These are phyloP conservation scores for Trametes elegans DNA, from an alignment of 768 basidiomycete species.

Conservation along the genomic window DNA sequence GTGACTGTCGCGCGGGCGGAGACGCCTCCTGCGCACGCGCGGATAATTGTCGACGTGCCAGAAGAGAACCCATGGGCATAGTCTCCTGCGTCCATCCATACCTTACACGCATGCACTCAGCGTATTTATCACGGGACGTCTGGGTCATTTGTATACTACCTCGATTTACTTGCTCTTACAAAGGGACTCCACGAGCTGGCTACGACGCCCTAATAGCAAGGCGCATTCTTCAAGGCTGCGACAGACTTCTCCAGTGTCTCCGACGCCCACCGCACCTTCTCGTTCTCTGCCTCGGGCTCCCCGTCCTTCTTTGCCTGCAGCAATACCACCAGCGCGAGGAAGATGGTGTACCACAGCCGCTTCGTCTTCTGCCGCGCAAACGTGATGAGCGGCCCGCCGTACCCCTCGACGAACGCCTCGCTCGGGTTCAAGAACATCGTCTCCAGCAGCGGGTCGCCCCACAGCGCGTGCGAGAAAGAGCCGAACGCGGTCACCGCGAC, in stretches of 20 bases:
- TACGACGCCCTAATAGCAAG: slow-evolving; percentile 39
- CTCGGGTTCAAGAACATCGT: slow-evolving; percentile 55
- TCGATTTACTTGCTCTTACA: too few species aligned
- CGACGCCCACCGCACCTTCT: slow-evolving; percentile 28
- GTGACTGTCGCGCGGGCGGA: slow-evolving; percentile 27
- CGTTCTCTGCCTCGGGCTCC: slow-evolving; percentile 39
- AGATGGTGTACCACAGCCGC: slow-evolving; percentile 72
- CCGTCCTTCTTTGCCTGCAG: slow-evolving; percentile 38
- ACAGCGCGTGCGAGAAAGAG: slow-evolving; percentile 51
- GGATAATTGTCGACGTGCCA: slow-evolving; percentile 30
- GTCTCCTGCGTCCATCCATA: neutral
- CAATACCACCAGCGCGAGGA: slow-evolving; percentile 53
- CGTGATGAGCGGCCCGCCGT: slow-evolving; percentile 50
- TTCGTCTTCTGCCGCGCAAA: slow-evolving; percentile 74
- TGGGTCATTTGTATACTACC: neutral
- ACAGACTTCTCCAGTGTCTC: slow-evolving; percentile 39
- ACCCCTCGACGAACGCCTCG: slow-evolving; percentile 58
- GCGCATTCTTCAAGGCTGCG: slow-evolving; percentile 47
- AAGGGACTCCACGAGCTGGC: too few species aligned
- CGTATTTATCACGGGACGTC: neutral
- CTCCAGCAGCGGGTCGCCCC: slow-evolving; percentile 78
- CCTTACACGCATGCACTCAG: too few species aligned
- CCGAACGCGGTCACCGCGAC: slow-evolving; percentile 41
- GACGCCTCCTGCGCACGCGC: slow-evolving; percentile 49
- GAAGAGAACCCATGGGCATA: slow-evolving; percentile 62